phyloP scores from a whole-genome alignment of 2,329 filamentous ascomycete genomes.

The Ambrosiella beaveri region DNA sequence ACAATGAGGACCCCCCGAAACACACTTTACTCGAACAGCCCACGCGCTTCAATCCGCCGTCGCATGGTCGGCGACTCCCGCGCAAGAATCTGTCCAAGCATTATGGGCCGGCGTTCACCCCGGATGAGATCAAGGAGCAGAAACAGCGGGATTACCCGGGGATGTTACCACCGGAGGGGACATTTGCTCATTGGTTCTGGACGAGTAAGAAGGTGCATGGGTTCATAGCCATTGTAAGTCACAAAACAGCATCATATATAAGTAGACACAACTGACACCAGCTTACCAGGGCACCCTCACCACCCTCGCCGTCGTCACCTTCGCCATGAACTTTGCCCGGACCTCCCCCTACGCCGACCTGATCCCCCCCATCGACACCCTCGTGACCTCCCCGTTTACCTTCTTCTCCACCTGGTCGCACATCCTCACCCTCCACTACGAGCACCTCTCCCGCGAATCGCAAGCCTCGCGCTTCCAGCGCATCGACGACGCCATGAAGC shows the following conservation, averaged over 20 bases:
- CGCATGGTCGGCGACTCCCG: constrained; percentile 57
- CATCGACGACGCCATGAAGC: constrained; percentile 75
- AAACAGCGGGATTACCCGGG: constrained; percentile 63
- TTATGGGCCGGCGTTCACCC: constrained; percentile 57
- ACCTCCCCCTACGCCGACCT: constrained; percentile 67
- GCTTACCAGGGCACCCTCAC: constrained; percentile 42
- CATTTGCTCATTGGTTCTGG: constrained; percentile 71
- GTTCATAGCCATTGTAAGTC: constrained; percentile 65
- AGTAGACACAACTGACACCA: not conserved
- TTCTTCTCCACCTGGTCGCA: constrained; percentile 49
- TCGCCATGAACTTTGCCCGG: constrained; percentile 59
- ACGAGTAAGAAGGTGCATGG: constrained; percentile 61
- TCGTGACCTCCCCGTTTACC: constrained; percentile 51
- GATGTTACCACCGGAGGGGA: constrained; percentile 70
- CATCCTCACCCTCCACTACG: constrained; percentile 60
- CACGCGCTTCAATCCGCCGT: constrained; percentile 78
- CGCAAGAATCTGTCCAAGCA: constrained; percentile 41
- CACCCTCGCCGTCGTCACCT: constrained; percentile 52
- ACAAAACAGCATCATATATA: not conserved
- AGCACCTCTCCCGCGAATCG: constrained; percentile 50
- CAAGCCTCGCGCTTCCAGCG: constrained; percentile 54
- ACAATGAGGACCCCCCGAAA: constrained; percentile 24
- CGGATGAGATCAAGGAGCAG: constrained; percentile 49
- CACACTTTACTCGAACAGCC: constrained; percentile 69
- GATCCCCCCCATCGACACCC: constrained; percentile 52